phyloP scores from a whole-genome alignment of 257 asterid species.

The Solanum raphanifolium region DNA sequence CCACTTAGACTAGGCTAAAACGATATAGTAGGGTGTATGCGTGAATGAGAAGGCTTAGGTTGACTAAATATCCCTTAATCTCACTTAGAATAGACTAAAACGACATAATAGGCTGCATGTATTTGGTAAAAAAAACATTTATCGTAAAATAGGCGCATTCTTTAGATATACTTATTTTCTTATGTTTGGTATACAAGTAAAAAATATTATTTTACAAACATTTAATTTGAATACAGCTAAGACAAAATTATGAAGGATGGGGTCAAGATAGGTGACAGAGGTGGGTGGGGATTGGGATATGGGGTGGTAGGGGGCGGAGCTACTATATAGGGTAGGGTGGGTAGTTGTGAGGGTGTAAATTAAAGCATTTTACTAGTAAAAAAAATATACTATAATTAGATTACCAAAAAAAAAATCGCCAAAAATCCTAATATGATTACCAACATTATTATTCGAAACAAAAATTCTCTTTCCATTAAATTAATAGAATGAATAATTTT shows the following conservation, averaged over 20 bases:
- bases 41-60: not conserved
- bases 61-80: not conserved
- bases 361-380: not conserved
- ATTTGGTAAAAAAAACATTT: not conserved
- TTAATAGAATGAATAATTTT: not conserved
- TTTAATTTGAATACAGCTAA: not conserved
- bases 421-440: not conserved
- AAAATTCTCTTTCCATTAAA: not conserved
- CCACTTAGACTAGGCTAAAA: too few species aligned
- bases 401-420: not conserved
- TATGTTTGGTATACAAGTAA: rapidly evolving
- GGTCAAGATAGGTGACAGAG: not conserved
- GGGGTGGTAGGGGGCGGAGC: not conserved
- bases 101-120: too few species aligned
- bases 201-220: not conserved
- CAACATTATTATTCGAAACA: not conserved
- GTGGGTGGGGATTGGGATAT: not conserved
- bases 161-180: too few species aligned
- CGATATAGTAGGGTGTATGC: too few species aligned
- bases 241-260: not conserved
- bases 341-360: not conserved
- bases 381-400: too few species aligned
- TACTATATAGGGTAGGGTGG: not conserved
- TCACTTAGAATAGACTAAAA: too few species aligned
- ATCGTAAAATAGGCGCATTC: rapidly evolving